Percentiles rank a stretch among this genome's conserved stretches.
Evolutionary conservation across 495 filamentous ascomycete genomes (phyloP).

Genomic region (Neohortaea acidophila): DNA sequence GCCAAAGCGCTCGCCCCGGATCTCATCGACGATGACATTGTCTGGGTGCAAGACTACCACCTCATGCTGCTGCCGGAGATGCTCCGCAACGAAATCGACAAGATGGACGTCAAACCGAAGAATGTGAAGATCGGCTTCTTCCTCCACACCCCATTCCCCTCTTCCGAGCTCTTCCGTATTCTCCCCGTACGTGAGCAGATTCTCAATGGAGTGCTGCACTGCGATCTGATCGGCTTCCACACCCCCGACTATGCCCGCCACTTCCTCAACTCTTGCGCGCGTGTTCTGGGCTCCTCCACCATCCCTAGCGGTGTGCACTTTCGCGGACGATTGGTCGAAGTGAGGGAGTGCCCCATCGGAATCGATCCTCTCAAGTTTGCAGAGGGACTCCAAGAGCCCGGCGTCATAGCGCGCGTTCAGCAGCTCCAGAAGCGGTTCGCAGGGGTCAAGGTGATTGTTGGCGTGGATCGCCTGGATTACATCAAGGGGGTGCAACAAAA

Average conservation of each 20-base stretch:
- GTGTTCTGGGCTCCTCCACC: slow-evolving; percentile 61
- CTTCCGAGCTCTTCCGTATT: slow-evolving; percentile 79
- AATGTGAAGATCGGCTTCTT: slow-evolving; percentile 88
- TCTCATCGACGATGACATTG: slow-evolving; percentile 61
- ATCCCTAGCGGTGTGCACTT: slow-evolving; percentile 75
- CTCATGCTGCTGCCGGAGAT: slow-evolving; percentile 80
- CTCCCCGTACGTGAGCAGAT: slow-evolving; percentile 75
- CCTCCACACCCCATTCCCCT: slow-evolving; percentile 88
- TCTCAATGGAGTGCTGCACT: slow-evolving; percentile 61
- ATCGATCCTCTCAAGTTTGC: slow-evolving; percentile 94
- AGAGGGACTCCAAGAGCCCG: slow-evolving; percentile 65
- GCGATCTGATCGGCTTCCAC: slow-evolving; percentile 85
- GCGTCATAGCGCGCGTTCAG: slow-evolving; percentile 64
- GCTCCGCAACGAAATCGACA: slow-evolving; percentile 60
- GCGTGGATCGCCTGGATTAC: slow-evolving; percentile 85
- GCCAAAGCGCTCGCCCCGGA: slow-evolving; percentile 59
- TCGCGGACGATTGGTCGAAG: slow-evolving; percentile 53
- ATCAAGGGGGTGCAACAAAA: slow-evolving; percentile 97
- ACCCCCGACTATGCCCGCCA: slow-evolving; percentile 89
- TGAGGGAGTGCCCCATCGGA: slow-evolving; percentile 79
- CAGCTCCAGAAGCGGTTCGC: slow-evolving; percentile 66
- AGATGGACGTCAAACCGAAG: slow-evolving; percentile 38
- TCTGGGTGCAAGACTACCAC: slow-evolving; percentile 97
- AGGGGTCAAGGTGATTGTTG: slow-evolving; percentile 77
- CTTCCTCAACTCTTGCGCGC: slow-evolving; percentile 72